phyloP scores from a whole-genome alignment of 2,329 filamentous ascomycete species.

The Nannizziopsis barbatae region DNA sequence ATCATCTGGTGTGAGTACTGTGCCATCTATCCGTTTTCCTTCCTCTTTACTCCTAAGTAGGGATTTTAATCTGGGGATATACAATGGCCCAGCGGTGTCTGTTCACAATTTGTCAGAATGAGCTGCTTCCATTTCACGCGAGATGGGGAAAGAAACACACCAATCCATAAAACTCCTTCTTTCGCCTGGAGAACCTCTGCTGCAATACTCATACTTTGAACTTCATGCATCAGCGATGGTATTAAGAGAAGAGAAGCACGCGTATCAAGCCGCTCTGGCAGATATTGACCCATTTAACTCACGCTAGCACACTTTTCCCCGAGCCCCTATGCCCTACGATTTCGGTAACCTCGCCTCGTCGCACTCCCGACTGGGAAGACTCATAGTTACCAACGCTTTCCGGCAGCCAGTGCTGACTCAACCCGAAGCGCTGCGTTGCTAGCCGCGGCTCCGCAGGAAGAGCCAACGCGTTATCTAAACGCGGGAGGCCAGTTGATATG shows the following conservation, averaged over 20 bases:
- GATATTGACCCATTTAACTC: slow-evolving; percentile 27
- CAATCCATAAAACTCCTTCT: slow-evolving; percentile 67
- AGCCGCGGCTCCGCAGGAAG: slow-evolving; percentile 1
- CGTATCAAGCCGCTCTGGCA: not conserved
- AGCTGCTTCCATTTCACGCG: slow-evolving; percentile 10
- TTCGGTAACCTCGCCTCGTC: slow-evolving; percentile 69
- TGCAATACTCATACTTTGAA: slow-evolving; percentile 57
- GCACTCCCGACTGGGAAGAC: slow-evolving; percentile 46
- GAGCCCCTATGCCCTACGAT: slow-evolving; percentile 77
- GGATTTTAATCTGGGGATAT: slow-evolving; percentile 38
- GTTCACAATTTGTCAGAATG: slow-evolving; percentile 4
- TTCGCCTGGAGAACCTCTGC: slow-evolving; percentile 51
- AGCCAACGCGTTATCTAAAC: slow-evolving; percentile 37
- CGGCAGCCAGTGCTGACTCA: not conserved
- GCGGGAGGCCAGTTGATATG: slow-evolving; percentile 46
- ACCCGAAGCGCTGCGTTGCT: not conserved
- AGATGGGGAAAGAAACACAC: slow-evolving; percentile 40
- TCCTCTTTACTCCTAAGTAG: slow-evolving; percentile 28
- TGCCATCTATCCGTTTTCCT: not conserved
- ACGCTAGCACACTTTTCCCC: slow-evolving; percentile 78
- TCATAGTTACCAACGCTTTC: not conserved
- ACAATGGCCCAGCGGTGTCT: slow-evolving; percentile 43
- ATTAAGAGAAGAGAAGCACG: slow-evolving; percentile 8
- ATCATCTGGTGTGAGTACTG: not conserved
- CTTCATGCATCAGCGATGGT: slow-evolving; percentile 10